These are phyloP conservation scores for Teratosphaeria epicoccoides DNA, from an alignment of 2,329 filamentous ascomycete species.

Conservation along the genomic window DNA sequence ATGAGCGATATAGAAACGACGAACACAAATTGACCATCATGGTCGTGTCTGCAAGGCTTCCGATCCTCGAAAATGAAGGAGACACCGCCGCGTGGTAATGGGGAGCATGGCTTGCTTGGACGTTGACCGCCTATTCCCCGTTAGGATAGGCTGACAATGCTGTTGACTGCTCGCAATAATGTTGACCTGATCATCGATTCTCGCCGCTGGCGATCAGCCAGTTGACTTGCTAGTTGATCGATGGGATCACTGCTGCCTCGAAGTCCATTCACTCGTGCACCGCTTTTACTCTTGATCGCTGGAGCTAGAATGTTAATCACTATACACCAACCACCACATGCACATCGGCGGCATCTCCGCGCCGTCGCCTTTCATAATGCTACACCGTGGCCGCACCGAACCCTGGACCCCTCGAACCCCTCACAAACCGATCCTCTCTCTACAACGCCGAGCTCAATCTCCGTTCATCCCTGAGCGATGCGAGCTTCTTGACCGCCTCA, in stretches of 20 bases:
- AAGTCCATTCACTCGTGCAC: background rate
- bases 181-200: too few species aligned
- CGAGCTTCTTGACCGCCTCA: constrained; percentile 46
- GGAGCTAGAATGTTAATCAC: background rate
- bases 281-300: background rate
- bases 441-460: constrained; percentile 12
- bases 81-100: too few species aligned
- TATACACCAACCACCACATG: background rate
- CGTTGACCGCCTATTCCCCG: too few species aligned
- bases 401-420: background rate
- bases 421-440: background rate
- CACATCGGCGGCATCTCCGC: background rate
- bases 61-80: too few species aligned
- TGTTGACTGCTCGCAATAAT: too few species aligned
- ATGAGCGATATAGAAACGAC: too few species aligned
- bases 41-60: too few species aligned
- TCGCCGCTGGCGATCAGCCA: too few species aligned
- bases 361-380: background rate
- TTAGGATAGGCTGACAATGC: too few species aligned
- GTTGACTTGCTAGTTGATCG: background rate
- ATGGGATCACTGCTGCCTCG: background rate
- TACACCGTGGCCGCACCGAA: background rate
- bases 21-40: too few species aligned
- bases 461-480: constrained; percentile 35
- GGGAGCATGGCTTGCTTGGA: too few species aligned